Conservation (phyloP, 2,329 filamentous ascomycete species). For the Parastagonospora avenae region DNA sequence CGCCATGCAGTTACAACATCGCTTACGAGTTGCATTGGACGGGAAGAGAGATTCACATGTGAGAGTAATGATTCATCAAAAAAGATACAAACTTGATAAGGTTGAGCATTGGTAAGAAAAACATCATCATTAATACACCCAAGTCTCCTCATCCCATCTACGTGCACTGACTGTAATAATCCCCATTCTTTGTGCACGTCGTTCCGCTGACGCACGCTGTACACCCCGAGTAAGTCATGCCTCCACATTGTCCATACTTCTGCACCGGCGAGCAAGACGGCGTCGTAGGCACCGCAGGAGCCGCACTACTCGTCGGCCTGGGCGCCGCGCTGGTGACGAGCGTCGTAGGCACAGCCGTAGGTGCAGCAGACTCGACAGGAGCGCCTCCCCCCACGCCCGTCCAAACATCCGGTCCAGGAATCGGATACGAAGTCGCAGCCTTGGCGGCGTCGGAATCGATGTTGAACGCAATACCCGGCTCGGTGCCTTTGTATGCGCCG, state of each 20-base stretch:
- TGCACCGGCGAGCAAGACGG: slow-evolving; percentile 12
- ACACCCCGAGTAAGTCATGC: slow-evolving; percentile 23
- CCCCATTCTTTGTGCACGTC: slow-evolving; percentile 26
- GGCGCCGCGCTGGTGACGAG: slow-evolving; percentile 16
- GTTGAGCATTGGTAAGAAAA: slow-evolving; percentile 40
- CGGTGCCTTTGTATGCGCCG: slow-evolving; percentile 45
- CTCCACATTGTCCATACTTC: slow-evolving; percentile 35
- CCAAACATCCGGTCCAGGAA: slow-evolving; percentile 36
- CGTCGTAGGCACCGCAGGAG: slow-evolving; percentile 8
- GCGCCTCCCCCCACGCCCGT: slow-evolving; percentile 18
- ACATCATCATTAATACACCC: background rate
- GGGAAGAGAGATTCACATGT: slow-evolving; percentile 46
- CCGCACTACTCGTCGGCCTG: background rate
- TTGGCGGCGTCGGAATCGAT: slow-evolving; percentile 33
- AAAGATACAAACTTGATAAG: slow-evolving; percentile 44
- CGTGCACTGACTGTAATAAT: slow-evolving; percentile 35
- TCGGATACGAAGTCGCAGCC: slow-evolving; percentile 30
- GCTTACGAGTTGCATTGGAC: slow-evolving; percentile 20
- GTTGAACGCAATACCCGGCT: slow-evolving; percentile 52
- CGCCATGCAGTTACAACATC: too few species aligned
- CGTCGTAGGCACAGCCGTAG: slow-evolving; percentile 19
- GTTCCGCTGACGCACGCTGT: slow-evolving; percentile 28
- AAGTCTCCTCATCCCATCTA: slow-evolving; percentile 4
- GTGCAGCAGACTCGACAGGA: slow-evolving; percentile 4
- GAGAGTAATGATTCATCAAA: slow-evolving; percentile 44